phyloP scores from a whole-genome alignment of 768 basidiomycete species.

The Tylopilus rubrobrunneus region DNA sequence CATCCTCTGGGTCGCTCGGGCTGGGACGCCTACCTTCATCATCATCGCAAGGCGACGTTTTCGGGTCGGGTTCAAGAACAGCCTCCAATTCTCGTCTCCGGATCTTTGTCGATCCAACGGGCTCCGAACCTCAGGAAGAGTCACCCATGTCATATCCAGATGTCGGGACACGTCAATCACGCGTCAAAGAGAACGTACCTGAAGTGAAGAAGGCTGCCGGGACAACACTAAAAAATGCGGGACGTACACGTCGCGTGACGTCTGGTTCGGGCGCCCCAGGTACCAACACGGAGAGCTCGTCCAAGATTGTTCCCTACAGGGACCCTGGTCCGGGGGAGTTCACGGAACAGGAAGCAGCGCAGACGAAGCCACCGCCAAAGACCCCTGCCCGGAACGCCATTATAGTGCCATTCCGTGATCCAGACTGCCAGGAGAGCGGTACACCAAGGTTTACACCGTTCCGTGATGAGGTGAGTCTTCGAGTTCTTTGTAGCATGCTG shows the following conservation, averaged over 20 bases:
- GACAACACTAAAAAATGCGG: slow-evolving; percentile 61
- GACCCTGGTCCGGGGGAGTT: slow-evolving; percentile 51
- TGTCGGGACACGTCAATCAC: slow-evolving; percentile 70
- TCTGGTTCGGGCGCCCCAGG: slow-evolving; percentile 28
- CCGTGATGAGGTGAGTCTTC: slow-evolving; percentile 58
- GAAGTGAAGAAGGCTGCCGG: slow-evolving; percentile 68
- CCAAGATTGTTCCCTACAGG: slow-evolving; percentile 62
- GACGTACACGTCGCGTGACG: slow-evolving; percentile 50
- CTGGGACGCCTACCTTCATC: slow-evolving; percentile 10
- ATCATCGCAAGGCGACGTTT: slow-evolving; percentile 26
- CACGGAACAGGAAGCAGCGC: slow-evolving; percentile 19
- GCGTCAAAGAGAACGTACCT: slow-evolving; percentile 75
- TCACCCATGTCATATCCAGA: slow-evolving; percentile 59
- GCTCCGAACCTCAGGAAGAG: slow-evolving; percentile 43
- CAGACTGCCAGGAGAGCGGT: slow-evolving; percentile 17
- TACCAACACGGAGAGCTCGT: slow-evolving; percentile 30
- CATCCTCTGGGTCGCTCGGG: slow-evolving; percentile 28
- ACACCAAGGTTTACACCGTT: slow-evolving; percentile 68
- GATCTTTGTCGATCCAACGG: slow-evolving; percentile 71
- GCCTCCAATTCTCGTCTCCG: slow-evolving; percentile 57
- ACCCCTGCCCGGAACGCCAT: slow-evolving; percentile 32
- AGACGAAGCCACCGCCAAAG: slow-evolving; percentile 32
- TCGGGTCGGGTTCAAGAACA: slow-evolving; percentile 32
- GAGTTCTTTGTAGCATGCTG: slow-evolving; percentile 2
- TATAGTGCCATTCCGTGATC: slow-evolving; percentile 42